Evolutionary conservation across 805 yeast genomes (phyloP).

Genomic region (Saccharomycopsis fodiens): DNA sequence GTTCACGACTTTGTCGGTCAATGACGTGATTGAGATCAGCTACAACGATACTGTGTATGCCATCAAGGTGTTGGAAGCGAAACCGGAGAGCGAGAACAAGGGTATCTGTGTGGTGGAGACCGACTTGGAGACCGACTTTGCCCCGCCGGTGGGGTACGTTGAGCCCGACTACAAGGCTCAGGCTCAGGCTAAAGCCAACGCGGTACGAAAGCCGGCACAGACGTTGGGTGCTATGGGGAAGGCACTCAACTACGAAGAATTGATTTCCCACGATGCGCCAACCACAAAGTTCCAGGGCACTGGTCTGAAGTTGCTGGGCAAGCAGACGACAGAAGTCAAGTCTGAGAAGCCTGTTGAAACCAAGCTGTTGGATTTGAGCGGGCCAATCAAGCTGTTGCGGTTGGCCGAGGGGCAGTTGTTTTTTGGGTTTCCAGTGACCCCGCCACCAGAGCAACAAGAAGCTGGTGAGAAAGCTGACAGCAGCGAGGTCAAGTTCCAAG

Average conservation of each 20-base stretch:
- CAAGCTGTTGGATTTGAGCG: conserved; percentile 43
- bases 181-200: conserved; percentile 22
- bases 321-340: conserved; percentile 7
- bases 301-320: conserved; percentile 70
- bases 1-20: conserved; percentile 78
- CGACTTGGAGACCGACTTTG: conserved; percentile 94
- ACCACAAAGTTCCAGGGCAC: conserved; percentile 42
- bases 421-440: conserved; percentile 76
- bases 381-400: conserved; percentile 62
- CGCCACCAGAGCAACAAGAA: conserved; percentile 31
- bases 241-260: conserved; percentile 28
- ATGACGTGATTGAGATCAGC: conserved; percentile 76
- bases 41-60: conserved; percentile 75
- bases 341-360: conserved; percentile 27
- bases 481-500: conserved; percentile 34
- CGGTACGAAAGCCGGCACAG: conserved; percentile 8
- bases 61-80: conserved; percentile 79
- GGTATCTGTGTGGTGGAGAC: conserved; percentile 96
- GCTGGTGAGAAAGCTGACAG: conserved; percentile 27
- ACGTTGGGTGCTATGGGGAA: conserved; percentile 55
- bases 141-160: conserved; percentile 97
- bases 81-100: conserved; percentile 56
- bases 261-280: conserved; percentile 11
- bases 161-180: conserved; percentile 64
- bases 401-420: conserved; percentile 84